Evolutionary conservation across 345 rosid genomes (phyloP), one percentile per base, ranked within the genome.

Genomic region (Bruguiera parviflora): DNA sequence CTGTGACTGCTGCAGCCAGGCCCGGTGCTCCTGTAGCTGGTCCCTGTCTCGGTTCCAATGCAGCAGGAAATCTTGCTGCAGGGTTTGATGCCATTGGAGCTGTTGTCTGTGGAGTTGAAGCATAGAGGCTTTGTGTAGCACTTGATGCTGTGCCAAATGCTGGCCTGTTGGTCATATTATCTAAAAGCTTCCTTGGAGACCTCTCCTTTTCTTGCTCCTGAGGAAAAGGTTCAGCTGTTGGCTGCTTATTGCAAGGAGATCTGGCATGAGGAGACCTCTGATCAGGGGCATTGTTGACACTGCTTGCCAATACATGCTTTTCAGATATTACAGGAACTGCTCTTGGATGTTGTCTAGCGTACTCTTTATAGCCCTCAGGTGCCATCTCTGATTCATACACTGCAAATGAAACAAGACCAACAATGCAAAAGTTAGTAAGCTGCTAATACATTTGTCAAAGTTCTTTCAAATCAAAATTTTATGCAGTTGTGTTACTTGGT

Each of bases 331-430:
- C 84, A 58, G 81, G 79, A 47, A 31, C 46, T 63, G 79, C 75
- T 64, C 85, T 76, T 0, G 84, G 88, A 79, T 81, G 87, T 64
- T 83, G 84, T 66, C 81, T 81, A 0, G 88, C 85, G 1, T 80
- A 59, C 73, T 75, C 74, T 77, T 77, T 84, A 21, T 76, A 76
- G 33, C 75, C 81, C 65, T 80, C 86, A 53, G 92, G 86, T 9
- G 91, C 91, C 58, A 80, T 75, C 74, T 87, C 89, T 21, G 91
- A 87, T 78, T 89, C 92, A 71, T 89, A 88, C 89, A 86, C 96
- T 89, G 77, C 2, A 75, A 77, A 77, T 53, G 15, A 31, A 62
- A 4, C 5, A 5, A 22, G 1, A 57, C 19, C 6, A 21, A 53
- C 20, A n/a, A 53, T n/a, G 22, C 57, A 6, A 53, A 53, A 53